Evolutionary conservation across 805 yeast genomes (phyloP).

Genomic region (Helenozyma baotianmanensis): DNA sequence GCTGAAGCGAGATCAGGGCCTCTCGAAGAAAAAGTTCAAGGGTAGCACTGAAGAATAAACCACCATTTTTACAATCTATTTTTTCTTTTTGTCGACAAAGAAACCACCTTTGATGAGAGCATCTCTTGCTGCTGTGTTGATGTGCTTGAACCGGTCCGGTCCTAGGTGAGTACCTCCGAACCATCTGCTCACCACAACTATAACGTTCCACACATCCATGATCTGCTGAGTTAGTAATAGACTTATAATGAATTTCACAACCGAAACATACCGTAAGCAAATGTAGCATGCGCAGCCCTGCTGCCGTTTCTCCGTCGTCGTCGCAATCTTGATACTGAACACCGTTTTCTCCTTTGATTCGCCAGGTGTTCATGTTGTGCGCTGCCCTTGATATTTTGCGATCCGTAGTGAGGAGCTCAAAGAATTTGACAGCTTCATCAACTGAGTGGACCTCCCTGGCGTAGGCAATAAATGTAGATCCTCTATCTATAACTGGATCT

Average conservation of each 20-base stretch:
- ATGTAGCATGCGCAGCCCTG: conserved; percentile 84
- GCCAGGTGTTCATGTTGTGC: conserved; percentile 86
- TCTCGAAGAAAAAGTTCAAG: conserved; percentile 5
- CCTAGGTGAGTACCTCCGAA: conserved; percentile 90
- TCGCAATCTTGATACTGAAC: conserved; percentile 78
- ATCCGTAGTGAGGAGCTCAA: conserved; percentile 56
- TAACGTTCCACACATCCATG: conserved; percentile 79
- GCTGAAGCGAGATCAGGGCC: conserved; percentile 1
- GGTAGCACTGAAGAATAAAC: too few relatives aligned
- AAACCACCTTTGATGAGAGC: conserved; percentile 69
- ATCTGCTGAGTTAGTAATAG: conserved; percentile 32
- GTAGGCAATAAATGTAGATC: conserved; percentile 79
- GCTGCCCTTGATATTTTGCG: conserved; percentile 60
- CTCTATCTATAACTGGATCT: conserved; percentile 76
- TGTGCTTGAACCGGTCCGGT: conserved; percentile 91
- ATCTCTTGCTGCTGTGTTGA: conserved; percentile 82
- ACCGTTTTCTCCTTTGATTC: conserved; percentile 57
- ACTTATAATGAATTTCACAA: not conserved
- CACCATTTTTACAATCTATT: too few relatives aligned
- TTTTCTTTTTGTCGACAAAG: conserved; percentile 6
- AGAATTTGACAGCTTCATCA: conserved; percentile 56
- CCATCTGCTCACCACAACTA: conserved; percentile 89
- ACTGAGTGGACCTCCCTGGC: conserved; percentile 59
- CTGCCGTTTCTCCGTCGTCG: conserved; percentile 97
- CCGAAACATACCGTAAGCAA: conserved; percentile 50